Evolutionary conservation across 2,329 filamentous ascomycete species (phyloP).

Genomic region (Pseudogymnoascus sp.): DNA sequence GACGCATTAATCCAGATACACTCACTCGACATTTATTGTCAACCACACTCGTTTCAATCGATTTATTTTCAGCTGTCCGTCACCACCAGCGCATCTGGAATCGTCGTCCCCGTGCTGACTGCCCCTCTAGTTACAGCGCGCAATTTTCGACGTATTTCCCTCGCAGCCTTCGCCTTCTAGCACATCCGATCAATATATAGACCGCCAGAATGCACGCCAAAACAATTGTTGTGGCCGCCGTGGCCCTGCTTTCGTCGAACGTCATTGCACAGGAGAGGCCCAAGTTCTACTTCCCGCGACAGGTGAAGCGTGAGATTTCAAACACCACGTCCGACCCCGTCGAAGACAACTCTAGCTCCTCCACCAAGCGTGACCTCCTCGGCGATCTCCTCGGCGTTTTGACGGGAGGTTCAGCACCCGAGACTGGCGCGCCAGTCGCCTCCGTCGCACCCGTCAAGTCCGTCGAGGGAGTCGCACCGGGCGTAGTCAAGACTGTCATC

Average conservation of each 20-base stretch:
- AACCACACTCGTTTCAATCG: slow-evolving; percentile 49
- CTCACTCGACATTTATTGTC: slow-evolving; percentile 43
- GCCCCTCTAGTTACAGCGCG: slow-evolving; percentile 28
- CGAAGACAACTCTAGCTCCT: slow-evolving; percentile 10
- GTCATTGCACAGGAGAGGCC: slow-evolving; percentile 41
- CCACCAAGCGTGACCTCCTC: not conserved
- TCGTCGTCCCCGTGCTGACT: slow-evolving; percentile 34
- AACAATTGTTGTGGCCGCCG: slow-evolving; percentile 41
- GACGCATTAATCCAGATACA: slow-evolving; percentile 17
- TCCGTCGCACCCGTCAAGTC: not conserved
- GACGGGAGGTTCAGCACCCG: slow-evolving; percentile 18
- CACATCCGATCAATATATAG: slow-evolving; percentile 19
- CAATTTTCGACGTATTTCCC: not conserved
- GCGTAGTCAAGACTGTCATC: slow-evolving; percentile 6
- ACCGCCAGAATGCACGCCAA: slow-evolving; percentile 42
- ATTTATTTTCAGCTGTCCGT: slow-evolving; percentile 27
- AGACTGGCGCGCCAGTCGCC: slow-evolving; percentile 16
- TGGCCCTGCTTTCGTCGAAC: slow-evolving; percentile 41
- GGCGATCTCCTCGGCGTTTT: not conserved
- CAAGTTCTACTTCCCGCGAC: slow-evolving; percentile 50
- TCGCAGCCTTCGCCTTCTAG: slow-evolving; percentile 10
- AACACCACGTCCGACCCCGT: slow-evolving; percentile 32
- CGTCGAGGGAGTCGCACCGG: not conserved
- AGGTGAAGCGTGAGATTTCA: slow-evolving; percentile 44
- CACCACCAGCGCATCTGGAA: not conserved